Percentiles rank a stretch among this genome's conserved stretches.
phyloP scores from a whole-genome alignment of 106 monocot genomes.

The Phalaenopsis aphrodite region DNA sequence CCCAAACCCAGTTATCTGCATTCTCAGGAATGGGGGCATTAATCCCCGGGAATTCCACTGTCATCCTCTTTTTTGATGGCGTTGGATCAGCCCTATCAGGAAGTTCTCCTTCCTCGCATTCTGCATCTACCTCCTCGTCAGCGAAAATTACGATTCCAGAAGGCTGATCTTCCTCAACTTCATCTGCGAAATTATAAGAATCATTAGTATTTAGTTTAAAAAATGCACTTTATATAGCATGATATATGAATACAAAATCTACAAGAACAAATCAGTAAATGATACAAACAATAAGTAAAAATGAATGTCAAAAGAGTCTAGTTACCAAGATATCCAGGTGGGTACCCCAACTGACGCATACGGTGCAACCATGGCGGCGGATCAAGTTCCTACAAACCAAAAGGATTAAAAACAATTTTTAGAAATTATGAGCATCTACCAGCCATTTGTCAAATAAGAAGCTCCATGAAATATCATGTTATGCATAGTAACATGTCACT shows the following conservation, averaged over 20 bases:
- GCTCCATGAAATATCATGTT: too few relatives aligned
- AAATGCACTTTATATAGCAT: neutral
- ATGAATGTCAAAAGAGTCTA: neutral
- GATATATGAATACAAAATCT: too few relatives aligned
- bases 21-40: slow-evolving; percentile 83
- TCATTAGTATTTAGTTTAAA: neutral
- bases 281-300: neutral
- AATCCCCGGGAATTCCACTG: slow-evolving; percentile 74
- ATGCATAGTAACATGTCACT: too few relatives aligned
- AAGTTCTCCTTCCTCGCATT: slow-evolving; percentile 83
- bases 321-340: slow-evolving; percentile 90
- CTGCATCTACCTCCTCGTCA: slow-evolving; percentile 34
- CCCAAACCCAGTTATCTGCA: slow-evolving; percentile 64
- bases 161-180: slow-evolving; percentile 51
- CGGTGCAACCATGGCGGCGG: slow-evolving; percentile 86
- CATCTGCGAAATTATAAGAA: slow-evolving; percentile 18
- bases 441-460: neutral
- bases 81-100: slow-evolving; percentile 47
- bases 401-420: neutral
- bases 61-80: slow-evolving; percentile 31
- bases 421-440: neutral
- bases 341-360: slow-evolving; percentile 85
- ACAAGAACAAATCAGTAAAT: too few relatives aligned
- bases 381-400: slow-evolving; percentile 60
- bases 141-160: slow-evolving; percentile 84